These are phyloP conservation scores for Pichia norvegensis DNA, from an alignment of 1,139 yeast genomes.

Conservation along the genomic window DNA sequence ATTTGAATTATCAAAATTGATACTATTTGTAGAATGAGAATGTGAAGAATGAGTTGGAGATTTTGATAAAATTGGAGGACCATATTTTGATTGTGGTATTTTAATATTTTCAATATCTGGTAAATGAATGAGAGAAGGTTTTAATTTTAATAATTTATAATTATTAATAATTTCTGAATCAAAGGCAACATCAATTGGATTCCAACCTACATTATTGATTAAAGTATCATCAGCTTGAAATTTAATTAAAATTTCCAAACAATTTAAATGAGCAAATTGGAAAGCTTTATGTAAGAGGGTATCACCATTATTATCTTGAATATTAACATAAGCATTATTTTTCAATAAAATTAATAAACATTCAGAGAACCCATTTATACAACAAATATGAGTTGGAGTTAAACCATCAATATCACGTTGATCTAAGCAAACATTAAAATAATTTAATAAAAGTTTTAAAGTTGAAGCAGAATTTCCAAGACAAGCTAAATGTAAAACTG, in stretches of 20 bases:
- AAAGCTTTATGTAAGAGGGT: conserved; percentile 77
- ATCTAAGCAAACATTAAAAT: conserved; percentile 56
- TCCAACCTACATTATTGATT: conserved; percentile 59
- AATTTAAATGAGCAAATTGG: conserved; percentile 62
- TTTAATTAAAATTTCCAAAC: conserved; percentile 52
- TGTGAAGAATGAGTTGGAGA: conserved; percentile 7
- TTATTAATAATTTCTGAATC: conserved; percentile 39
- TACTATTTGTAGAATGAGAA: conserved; percentile 1
- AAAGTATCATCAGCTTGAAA: conserved; percentile 42
- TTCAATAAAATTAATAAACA: conserved; percentile 66
- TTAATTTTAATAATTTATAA: conserved; percentile 23
- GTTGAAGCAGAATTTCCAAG: conserved; percentile 56
- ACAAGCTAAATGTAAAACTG: conserved; percentile 74
- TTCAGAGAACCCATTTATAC: conserved; percentile 57
- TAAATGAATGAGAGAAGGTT: neutral
- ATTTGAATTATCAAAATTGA: conserved; percentile 3
- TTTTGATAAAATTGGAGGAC: neutral
- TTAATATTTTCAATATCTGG: neutral
- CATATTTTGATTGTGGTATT: conserved; percentile 9
- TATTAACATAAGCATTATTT: conserved; percentile 68
- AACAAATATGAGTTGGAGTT: conserved; percentile 72
- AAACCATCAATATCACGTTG: conserved; percentile 47
- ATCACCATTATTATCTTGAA: conserved; percentile 58
- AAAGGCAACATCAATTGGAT: conserved; percentile 53
- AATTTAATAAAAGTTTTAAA: conserved; percentile 71